Evolutionary conservation across 345 rosid genomes (phyloP).

Genomic region (Eucalyptus lansdowneana): DNA sequence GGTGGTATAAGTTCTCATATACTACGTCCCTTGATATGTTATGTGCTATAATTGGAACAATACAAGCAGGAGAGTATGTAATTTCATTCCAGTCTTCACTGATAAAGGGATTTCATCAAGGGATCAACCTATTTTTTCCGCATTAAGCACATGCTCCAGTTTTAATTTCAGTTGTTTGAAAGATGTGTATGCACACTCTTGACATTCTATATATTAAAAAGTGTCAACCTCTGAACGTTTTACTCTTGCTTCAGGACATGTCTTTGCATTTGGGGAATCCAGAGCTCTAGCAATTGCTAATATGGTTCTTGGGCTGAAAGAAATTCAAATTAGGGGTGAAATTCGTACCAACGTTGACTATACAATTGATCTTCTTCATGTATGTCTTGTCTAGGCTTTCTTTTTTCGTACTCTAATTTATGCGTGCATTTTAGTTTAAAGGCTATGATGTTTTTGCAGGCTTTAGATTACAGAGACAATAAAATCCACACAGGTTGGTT

Average conservation of each 20-base stretch:
- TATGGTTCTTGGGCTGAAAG: conserved; percentile 98
- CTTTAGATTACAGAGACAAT: conserved; percentile 90
- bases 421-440: neutral
- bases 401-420: neutral
- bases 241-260: conserved; percentile 53
- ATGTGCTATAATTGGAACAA: neutral
- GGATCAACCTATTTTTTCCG: neutral
- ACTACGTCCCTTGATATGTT: neutral
- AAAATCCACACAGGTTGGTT: conserved; percentile 99
- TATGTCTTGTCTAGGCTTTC: conserved; percentile 8
- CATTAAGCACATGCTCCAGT: neutral
- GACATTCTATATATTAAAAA: neutral
- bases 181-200: neutral
- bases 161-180: neutral
- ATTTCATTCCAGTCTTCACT: neutral
- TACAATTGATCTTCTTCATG: conserved; percentile 93
- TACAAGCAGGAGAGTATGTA: neutral
- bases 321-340: conserved; percentile 99
- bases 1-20: neutral
- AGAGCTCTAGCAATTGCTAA: conserved; percentile 98
- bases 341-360: conserved; percentile 96
- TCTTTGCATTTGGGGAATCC: conserved; percentile 97
- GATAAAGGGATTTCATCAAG: neutral
- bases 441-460: conserved; percentile 32
- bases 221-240: neutral